A percentile compares a stretch with the other conserved stretches of the same genome.
These are phyloP conservation scores for Sistotremastrum niveocremeum DNA, from an alignment of 768 basidiomycete genomes.

Conservation along the genomic window DNA sequence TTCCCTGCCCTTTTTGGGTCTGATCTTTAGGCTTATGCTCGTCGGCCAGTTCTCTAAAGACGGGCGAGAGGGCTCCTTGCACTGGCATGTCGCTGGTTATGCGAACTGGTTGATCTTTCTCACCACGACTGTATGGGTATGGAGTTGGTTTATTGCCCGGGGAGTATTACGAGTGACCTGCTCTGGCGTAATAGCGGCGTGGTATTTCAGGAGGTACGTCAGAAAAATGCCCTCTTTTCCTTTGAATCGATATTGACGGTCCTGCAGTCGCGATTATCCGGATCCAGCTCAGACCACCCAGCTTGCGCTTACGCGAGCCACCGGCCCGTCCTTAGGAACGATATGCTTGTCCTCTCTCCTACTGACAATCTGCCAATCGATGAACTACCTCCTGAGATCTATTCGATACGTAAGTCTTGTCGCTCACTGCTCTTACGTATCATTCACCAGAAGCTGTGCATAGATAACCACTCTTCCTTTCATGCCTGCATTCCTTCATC, in stretches of 20 bases:
- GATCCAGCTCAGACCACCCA: conserved; percentile 50
- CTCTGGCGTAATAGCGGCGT: conserved; percentile 77
- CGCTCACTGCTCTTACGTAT: neutral
- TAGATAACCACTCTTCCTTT: conserved; percentile 9
- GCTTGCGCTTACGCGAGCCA: conserved; percentile 63
- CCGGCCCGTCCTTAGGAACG: conserved; percentile 70
- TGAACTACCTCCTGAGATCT: no score
- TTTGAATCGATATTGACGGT: neutral
- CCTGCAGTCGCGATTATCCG: conserved; percentile 14
- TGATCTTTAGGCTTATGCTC: conserved; percentile 65
- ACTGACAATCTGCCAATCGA: conserved; percentile 39
- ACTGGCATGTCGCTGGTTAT: conserved; percentile 47
- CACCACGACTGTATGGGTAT: conserved; percentile 44
- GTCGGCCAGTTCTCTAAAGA: conserved; percentile 41
- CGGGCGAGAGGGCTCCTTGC: conserved; percentile 32
- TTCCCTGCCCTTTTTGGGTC: conserved; percentile 67
- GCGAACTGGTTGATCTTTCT: conserved; percentile 62
- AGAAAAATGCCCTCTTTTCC: neutral
- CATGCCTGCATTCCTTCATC: conserved; percentile 9
- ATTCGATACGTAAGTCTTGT: no score
- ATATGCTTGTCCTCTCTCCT: conserved; percentile 66
- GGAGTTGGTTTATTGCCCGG: conserved; percentile 67
- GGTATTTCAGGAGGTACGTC: conserved; percentile 70
- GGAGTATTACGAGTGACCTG: conserved; percentile 65
- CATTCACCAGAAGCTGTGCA: no score